Base-by-base conservation (phyloP, 495 filamentous ascomycete genomes). In the Hyaloscypha variabilis region DNA sequence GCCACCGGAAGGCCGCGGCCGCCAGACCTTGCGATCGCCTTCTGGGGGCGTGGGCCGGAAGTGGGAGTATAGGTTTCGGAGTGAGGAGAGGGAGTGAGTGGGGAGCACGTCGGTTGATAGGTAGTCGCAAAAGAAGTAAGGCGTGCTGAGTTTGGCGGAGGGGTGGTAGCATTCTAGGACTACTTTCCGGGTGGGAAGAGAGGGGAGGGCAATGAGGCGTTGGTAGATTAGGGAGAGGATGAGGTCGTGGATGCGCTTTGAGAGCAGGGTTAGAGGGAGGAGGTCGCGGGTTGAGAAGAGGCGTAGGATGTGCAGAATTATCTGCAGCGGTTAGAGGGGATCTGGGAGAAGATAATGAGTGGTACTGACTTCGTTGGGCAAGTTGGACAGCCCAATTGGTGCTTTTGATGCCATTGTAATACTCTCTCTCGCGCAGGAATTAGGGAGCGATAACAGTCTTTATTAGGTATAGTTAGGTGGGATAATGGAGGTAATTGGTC, bases 141-240 rank as follows among this genome's bases (percentile, higher is more conserved):
- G 39, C 11, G 88, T 88, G 14, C 81, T 86, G 30, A 90, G 13
- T 72, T 86, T 88, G 21, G 83, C 85, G 65, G 79, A 85, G 0
- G 91, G 91, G 67, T 90, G 90, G 72, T 87, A 93, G 77, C 89
- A 91, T 79, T 93, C 90, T 14, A 95, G 82, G 25, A 93, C 85
- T 26, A 94, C 75, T 55, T 85, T 81, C 71, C 89, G 85, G 6
- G 79, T 74, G 4, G 86, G 79, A 26, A 85, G 83, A 26, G 79
- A 69, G 39, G 86, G 75, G 17, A 94, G 81, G 6, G 39, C 17
- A 4, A 19, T 8, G 1, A 46, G 14, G 49, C 91, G 87, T 26
- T 82, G 76, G 67, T 90, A 85, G 24, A 93, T 74, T 52, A 94
- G 81, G 55, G 87, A 85, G 19, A 88, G 78, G 56, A 90, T 81